phyloP scores from a whole-genome alignment of 345 rosid species.

The Boechera retrofracta region DNA sequence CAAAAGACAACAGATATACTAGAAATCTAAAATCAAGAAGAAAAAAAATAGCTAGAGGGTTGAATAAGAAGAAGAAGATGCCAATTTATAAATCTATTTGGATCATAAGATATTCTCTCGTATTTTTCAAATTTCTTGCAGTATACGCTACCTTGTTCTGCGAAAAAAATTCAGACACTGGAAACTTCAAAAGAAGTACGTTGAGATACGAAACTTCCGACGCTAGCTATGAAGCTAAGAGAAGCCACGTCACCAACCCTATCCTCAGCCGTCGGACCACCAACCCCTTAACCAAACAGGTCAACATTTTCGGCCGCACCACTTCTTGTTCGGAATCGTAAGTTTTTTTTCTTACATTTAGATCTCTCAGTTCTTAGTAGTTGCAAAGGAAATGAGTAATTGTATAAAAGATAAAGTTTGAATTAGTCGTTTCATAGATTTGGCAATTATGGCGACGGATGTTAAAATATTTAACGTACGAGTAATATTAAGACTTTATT shows the following conservation, averaged over 20 bases:
- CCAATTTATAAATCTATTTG: not conserved
- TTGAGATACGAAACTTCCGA: not conserved
- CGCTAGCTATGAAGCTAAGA: constrained; percentile 3
- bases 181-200: constrained; percentile 13
- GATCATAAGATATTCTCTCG: not conserved
- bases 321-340: constrained; percentile 11
- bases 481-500: not conserved
- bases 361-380: constrained; percentile 6
- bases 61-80: constrained; percentile 15
- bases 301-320: constrained; percentile 28
- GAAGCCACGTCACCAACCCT: constrained; percentile 4
- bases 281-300: constrained; percentile 20
- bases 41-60: not conserved
- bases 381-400: not conserved
- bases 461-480: not conserved
- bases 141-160: constrained; percentile 25
- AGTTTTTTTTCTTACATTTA: constrained; percentile 1
- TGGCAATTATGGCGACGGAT: not conserved
- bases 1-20: not conserved
- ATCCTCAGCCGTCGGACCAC: constrained; percentile 32
- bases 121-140: constrained; percentile 14
- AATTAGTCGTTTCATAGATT: not conserved
- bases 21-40: not conserved
- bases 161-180: not conserved
- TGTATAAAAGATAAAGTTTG: not conserved